Percentiles rank a stretch among this genome's conserved stretches.
phyloP scores from a whole-genome alignment of 176 grass and related monocot species.

The Chrysopogon serrulatus region DNA sequence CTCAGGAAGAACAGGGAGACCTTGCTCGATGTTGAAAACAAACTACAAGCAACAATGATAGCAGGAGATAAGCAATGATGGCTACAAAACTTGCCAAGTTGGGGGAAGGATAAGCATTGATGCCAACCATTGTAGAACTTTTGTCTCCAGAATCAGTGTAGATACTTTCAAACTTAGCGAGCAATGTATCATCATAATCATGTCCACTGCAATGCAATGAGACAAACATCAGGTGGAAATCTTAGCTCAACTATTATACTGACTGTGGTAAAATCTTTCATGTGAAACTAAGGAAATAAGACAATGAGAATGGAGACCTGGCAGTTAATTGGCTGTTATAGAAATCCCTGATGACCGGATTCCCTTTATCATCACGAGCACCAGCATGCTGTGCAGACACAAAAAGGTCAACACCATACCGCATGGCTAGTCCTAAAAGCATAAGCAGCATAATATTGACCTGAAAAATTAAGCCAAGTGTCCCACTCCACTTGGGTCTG shows the following conservation, averaged over 20 bases:
- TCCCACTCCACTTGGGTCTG: slow-evolving; percentile 90
- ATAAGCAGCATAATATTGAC: slow-evolving; percentile 25
- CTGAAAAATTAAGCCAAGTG: slow-evolving; percentile 84
- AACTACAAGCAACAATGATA: slow-evolving; percentile 49
- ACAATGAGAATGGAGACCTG: slow-evolving; percentile 47
- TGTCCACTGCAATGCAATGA: slow-evolving; percentile 62
- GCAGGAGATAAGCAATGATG: slow-evolving; percentile 10
- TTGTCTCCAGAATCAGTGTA: slow-evolving; percentile 86
- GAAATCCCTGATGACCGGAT: slow-evolving; percentile 73
- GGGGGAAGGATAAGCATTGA: neutral
- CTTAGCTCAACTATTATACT: slow-evolving; percentile 3
- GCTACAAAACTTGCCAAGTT: neutral
- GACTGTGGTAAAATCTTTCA: neutral
- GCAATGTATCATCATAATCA: slow-evolving; percentile 73
- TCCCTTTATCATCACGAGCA: slow-evolving; percentile 80
- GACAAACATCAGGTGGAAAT: slow-evolving; percentile 3
- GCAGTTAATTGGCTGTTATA: slow-evolving; percentile 96
- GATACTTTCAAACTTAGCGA: slow-evolving; percentile 90
- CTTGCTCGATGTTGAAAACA: slow-evolving; percentile 84
- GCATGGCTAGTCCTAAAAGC: neutral
- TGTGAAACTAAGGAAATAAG: slow-evolving; percentile 8
- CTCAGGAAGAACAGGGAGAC: slow-evolving; percentile 71
- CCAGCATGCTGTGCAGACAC: slow-evolving; percentile 60
- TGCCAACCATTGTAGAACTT: slow-evolving; percentile 74
- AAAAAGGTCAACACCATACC: slow-evolving; percentile 1